phyloP scores from a whole-genome alignment of 371 early-diverging fungal species.

The Mucor irregularis region DNA sequence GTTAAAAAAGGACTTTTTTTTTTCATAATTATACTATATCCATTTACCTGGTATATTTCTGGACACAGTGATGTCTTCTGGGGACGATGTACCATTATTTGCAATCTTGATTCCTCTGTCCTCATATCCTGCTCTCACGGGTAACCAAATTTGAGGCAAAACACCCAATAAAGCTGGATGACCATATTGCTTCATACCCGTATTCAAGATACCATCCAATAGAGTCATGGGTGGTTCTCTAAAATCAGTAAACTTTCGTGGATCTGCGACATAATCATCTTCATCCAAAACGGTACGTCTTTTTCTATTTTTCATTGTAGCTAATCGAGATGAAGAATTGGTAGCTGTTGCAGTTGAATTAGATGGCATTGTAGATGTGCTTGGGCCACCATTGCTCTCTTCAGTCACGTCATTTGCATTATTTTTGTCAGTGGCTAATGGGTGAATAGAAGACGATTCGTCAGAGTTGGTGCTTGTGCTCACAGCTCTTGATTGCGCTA shows the following conservation, averaged over 20 bases:
- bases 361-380: not conserved
- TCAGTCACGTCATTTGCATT: not conserved
- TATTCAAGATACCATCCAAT: slow-evolving; percentile 71
- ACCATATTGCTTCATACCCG: slow-evolving; percentile 71
- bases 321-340: not conserved
- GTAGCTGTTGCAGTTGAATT: not conserved
- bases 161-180: slow-evolving; percentile 74
- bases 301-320: slow-evolving; percentile 5
- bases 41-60: no score
- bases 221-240: slow-evolving; percentile 76
- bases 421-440: not conserved
- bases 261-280: slow-evolving; percentile 70
- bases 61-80: no score
- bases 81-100: no score
- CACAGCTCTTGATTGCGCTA: not conserved
- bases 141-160: slow-evolving; percentile 79
- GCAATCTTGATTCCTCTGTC: not conserved
- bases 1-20: no score
- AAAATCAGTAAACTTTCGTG: slow-evolving; percentile 62
- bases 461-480: not conserved
- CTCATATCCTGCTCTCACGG: slow-evolving; percentile 37
- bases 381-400: not conserved
- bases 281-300: slow-evolving; percentile 59
- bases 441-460: slow-evolving; percentile 1
- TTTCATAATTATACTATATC: no score